Evolutionary conservation across 1,139 yeast genomes (phyloP), one percentile per base, ranked within the genome.

Genomic region (Pichia sp.): DNA sequence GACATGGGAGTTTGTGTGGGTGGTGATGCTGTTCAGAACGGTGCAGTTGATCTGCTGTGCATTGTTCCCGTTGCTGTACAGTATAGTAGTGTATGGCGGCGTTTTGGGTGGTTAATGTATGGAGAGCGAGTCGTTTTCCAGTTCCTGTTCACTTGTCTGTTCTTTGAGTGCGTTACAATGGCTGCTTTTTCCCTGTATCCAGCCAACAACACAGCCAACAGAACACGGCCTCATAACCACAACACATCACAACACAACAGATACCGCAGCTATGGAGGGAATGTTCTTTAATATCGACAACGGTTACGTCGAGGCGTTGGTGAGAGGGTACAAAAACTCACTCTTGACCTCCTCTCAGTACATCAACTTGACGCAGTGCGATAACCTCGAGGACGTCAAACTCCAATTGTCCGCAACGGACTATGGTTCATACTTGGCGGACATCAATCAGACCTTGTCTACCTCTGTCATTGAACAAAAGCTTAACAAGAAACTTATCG

Each of bases 351-450:
- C 74, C 28, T 74, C 80, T 48, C 96, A 87, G 60, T 93, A 93
- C 59, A 70, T 83, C 55, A 91, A 91, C 62, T 66, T 93, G 56
- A 85, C 97, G 10, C 99, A 93, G 60, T 93, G 98, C 64, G 98
- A 91, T 53, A 77, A 84, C 30, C 69, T 93, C 46, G 98, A 91
- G 38, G 99, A 93, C 62, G 69, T 93, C 53, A 91, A 87, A 62
- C 68, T 93, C 41, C 98, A 93, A 64, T 70, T 93, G 41, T 82
- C 96, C 3, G 86, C 96, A 24, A 88, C 98, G 6, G 98, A 91
- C 55, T 93, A 93, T 61, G 96, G 96, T 31, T 84, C 82, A 62
- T 86, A 88, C 54, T 66, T 93, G 46, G 72, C 94, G 21, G 83
- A 86, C 46, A 81, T 84, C 33, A 78, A 91, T 9, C 77, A 88